phyloP scores from a whole-genome alignment of 1,284 basidiomycete species.

The Neolentinus lepideus region DNA sequence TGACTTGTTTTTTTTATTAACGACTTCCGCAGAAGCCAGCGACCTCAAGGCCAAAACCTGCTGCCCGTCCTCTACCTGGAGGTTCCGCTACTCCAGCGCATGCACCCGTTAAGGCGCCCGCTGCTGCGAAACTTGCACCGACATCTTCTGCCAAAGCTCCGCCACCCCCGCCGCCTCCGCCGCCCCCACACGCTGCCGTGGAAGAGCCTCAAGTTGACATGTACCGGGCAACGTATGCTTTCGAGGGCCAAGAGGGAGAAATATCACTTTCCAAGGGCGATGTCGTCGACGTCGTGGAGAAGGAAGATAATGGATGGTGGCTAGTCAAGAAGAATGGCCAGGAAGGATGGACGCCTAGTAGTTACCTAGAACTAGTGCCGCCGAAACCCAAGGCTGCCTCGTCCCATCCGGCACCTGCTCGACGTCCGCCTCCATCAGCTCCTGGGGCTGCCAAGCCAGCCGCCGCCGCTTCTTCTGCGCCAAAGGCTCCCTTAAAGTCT shows the following conservation, averaged over 20 bases:
- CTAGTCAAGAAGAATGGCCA: conserved; percentile 79
- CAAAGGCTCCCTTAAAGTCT: conserved; percentile 31
- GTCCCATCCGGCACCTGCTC: conserved; percentile 63
- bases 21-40: conserved; percentile 31
- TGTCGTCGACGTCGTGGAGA: conserved; percentile 85
- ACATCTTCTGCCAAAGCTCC: conserved; percentile 24
- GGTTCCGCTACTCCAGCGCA: conserved; percentile 26
- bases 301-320: conserved; percentile 98
- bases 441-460: conserved; percentile 27
- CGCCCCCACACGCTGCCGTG: conserved; percentile 24
- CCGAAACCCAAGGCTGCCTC: conserved; percentile 51
- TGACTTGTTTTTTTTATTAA: background rate
- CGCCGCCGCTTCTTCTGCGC: conserved; percentile 29
- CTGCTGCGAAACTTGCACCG: conserved; percentile 20
- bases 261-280: conserved; percentile 90
- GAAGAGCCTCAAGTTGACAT: conserved; percentile 62
- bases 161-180: conserved; percentile 44
- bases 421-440: conserved; percentile 38
- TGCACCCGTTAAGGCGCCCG: conserved; percentile 17
- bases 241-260: conserved; percentile 89
- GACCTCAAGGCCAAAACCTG: conserved; percentile 47
- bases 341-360: conserved; percentile 95
- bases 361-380: conserved; percentile 81
- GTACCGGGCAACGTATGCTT: conserved; percentile 86
- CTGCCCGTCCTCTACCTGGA: conserved; percentile 51